A percentile compares a stretch with the other conserved stretches of the same genome.
phyloP scores from a whole-genome alignment of 768 basidiomycete genomes.

The Naematelia aurantialba region DNA sequence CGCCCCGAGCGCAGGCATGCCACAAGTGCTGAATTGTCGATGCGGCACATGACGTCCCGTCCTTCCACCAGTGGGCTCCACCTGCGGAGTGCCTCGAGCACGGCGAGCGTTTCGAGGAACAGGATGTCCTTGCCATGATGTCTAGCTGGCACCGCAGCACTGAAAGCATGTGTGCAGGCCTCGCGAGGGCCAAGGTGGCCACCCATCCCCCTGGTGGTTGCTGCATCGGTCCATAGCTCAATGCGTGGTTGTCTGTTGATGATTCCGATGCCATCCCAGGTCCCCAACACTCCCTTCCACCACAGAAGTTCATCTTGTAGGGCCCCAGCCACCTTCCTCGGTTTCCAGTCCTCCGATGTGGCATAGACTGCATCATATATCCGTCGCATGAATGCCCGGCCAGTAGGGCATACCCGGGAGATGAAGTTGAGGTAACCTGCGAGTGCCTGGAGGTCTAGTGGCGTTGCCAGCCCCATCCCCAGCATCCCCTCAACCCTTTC shows the following conservation, averaged over 20 bases:
- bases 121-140: slow-evolving; percentile 10
- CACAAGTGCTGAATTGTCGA: neutral
- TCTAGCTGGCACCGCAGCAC: neutral
- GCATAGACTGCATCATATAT: slow-evolving; percentile 29
- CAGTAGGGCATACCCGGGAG: slow-evolving; percentile 50
- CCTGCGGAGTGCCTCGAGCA: slow-evolving; percentile 4
- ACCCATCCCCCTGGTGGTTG: slow-evolving; percentile 2
- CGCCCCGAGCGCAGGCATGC: neutral
- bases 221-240: slow-evolving; percentile 8
- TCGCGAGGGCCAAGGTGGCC: slow-evolving; percentile 5
- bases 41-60: neutral
- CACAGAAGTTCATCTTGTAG: neutral
- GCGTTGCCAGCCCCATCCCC: slow-evolving; percentile 8
- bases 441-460: slow-evolving; percentile 49
- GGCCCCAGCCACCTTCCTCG: neutral
- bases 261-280: slow-evolving; percentile 5
- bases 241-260: too few species aligned
- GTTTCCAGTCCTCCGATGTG: neutral
- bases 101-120: slow-evolving; percentile 15
- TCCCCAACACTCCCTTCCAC: neutral
- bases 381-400: slow-evolving; percentile 42
- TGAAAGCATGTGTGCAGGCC: neutral
- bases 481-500: neutral
- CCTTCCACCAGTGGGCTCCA: slow-evolving; percentile 2
- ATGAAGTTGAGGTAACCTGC: slow-evolving; percentile 50